Conservation (phyloP, 129 eudicot species). For the Centrapalus pauciflorus region DNA sequence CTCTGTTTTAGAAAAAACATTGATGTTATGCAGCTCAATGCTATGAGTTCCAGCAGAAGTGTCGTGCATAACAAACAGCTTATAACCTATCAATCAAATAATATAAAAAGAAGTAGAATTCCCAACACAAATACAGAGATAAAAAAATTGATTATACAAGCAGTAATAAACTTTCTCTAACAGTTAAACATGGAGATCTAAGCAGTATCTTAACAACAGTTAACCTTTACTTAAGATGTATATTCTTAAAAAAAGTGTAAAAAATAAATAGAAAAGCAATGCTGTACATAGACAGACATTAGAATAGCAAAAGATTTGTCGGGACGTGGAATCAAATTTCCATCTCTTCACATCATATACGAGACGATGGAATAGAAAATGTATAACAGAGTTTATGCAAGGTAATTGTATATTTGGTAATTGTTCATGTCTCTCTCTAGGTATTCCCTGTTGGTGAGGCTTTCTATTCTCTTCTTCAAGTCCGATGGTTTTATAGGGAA, state of each 20-base stretch:
- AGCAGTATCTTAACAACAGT: too few species aligned
- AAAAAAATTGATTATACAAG: too few species aligned
- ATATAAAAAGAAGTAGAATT: not conserved
- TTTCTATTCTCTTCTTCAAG: conserved; percentile 93
- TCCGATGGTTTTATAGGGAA: conserved; percentile 91
- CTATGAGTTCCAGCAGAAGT: not conserved
- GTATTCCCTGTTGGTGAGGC: conserved; percentile 83
- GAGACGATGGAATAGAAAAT: too few species aligned
- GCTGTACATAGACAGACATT: too few species aligned
- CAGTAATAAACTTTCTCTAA: too few species aligned
- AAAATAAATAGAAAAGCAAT: too few species aligned
- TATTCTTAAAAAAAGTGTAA: too few species aligned
- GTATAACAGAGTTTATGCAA: conserved; percentile 67
- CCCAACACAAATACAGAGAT: not conserved
- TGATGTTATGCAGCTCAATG: not conserved
- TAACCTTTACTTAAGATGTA: too few species aligned
- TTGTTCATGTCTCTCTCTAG: conserved; percentile 84
- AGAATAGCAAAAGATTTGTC: too few species aligned
- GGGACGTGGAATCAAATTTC: too few species aligned
- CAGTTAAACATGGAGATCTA: too few species aligned
- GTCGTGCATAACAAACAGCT: not conserved
- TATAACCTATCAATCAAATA: not conserved
- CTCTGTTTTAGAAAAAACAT: conserved; percentile 53
- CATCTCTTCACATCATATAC: too few species aligned
- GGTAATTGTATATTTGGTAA: conserved; percentile 83